Evolutionary conservation across 1,139 yeast species (phyloP).

Genomic region (Candida tunisiensis): DNA sequence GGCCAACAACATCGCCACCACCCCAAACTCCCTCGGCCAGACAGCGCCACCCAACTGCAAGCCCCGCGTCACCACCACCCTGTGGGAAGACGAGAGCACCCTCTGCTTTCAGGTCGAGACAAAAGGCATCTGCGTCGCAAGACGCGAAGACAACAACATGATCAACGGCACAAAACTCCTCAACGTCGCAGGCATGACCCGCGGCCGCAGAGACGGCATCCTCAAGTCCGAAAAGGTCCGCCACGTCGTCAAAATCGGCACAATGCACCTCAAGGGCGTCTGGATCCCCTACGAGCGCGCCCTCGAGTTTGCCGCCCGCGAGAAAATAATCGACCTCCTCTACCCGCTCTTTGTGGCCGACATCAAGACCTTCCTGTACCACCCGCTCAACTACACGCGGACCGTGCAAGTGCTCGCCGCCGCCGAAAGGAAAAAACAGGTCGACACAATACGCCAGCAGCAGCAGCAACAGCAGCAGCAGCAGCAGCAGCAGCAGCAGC

Average conservation of each 20-base stretch:
- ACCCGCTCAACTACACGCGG: constrained; percentile 17
- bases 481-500: constrained; percentile 5
- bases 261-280: constrained; percentile 39
- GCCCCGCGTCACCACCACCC: constrained; percentile 80
- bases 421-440: constrained; percentile 11
- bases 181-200: constrained; percentile 38
- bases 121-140: constrained; percentile 28
- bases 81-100: constrained; percentile 95
- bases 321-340: constrained; percentile 24
- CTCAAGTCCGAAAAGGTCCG: constrained; percentile 30
- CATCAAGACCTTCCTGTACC: constrained; percentile 17
- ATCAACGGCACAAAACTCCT: constrained; percentile 39
- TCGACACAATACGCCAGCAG: constrained; percentile 3
- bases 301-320: constrained; percentile 32
- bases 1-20: constrained; percentile 10
- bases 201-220: constrained; percentile 41
- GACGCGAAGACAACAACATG: constrained; percentile 35
- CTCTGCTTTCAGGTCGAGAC: constrained; percentile 54
- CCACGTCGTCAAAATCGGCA: constrained; percentile 32
- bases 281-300: constrained; percentile 44
- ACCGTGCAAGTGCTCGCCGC: constrained; percentile 21
- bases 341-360: constrained; percentile 32
- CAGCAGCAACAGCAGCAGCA: constrained; percentile 7
- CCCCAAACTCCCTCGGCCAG: constrained; percentile 12
- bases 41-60: constrained; percentile 27